Evolutionary conservation across 768 basidiomycete genomes (phyloP), one percentile per base, ranked within the genome.

Genomic region (Termitomyces sp.): DNA sequence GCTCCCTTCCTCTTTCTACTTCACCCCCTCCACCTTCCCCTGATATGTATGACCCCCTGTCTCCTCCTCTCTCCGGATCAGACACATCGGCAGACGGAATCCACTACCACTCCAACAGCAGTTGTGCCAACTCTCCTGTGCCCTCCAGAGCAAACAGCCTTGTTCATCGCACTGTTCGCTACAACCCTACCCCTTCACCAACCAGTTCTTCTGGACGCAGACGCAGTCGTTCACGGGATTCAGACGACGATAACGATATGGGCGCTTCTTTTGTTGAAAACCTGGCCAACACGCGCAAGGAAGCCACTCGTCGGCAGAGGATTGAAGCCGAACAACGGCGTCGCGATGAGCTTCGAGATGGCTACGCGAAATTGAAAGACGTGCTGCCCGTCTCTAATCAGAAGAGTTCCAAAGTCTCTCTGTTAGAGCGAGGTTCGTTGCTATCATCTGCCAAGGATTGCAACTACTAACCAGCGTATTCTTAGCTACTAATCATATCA

Each of bases 271-370:
- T 80, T 66, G 78, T 80, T 37, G 86, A 90, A 68, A 85, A 83
- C 58, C 77, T 90, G 54, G 90, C 88, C 6, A 80, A 85, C 68
- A 82, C 84, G 10, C 76, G 90, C 65, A 93, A 92, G 67, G 90
- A 93, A 72, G 88, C 88, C 21, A 93, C 90, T 9, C 76, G 90
- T 32, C 77, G 84, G 65, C 90, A 92, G 70, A 78, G 90, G 51
- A 92, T 93, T 54, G 89, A 93, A 73, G 90, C 90, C n/a, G 90
- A 93, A 70, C 89, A 94, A 74, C 77, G 91, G 44, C 78, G 93
- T 55, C 79, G 93, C 60, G 91, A 93, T 70, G 93, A 94, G 71
- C 78, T 94, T 58, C 80, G 93, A 58, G 92, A 95, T 65, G 92
- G 90, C 26, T 95, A 94, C 71, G 86, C 87, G 35, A 85, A 87